These are phyloP conservation scores for Phytopythium litorale DNA, from an alignment of 352 stramenopile genomes.

Conservation along the genomic window DNA sequence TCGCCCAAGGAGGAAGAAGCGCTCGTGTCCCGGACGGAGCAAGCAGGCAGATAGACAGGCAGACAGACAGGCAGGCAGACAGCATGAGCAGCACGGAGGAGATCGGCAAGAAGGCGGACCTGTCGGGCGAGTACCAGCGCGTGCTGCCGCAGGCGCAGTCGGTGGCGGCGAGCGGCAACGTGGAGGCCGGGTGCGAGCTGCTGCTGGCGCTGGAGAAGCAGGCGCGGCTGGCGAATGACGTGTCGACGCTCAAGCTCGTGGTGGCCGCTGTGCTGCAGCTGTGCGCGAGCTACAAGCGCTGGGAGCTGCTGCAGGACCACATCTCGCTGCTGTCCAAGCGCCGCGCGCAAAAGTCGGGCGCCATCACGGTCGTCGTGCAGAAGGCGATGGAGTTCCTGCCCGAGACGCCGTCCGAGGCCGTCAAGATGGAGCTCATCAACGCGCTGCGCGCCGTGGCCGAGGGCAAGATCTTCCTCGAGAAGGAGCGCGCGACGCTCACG, in stretches of 20 bases:
- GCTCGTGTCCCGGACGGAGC: not conserved
- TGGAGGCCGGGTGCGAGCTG: slow-evolving; percentile 78
- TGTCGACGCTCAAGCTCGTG: slow-evolving; percentile 81
- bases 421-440: slow-evolving; percentile 92
- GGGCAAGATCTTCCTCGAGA: slow-evolving; percentile 98
- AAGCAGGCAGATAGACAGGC: not conserved
- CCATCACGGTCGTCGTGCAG: slow-evolving; percentile 84
- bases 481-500: slow-evolving; percentile 92
- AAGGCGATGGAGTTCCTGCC: slow-evolving; percentile 78
- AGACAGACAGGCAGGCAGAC: not conserved
- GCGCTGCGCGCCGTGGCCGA: slow-evolving; percentile 93
- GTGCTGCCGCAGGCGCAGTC: slow-evolving; percentile 66
- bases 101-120: slow-evolving; percentile 80
- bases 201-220: slow-evolving; percentile 86
- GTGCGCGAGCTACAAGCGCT: slow-evolving; percentile 84
- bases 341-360: slow-evolving; percentile 84
- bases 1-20: too few species aligned
- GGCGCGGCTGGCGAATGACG: slow-evolving; percentile 75
- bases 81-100: slow-evolving; percentile 63
- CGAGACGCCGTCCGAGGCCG: slow-evolving; percentile 74
- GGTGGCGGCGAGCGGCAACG: slow-evolving; percentile 61
- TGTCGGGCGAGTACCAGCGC: slow-evolving; percentile 54
- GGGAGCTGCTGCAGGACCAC: slow-evolving; percentile 87
- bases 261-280: slow-evolving; percentile 71
- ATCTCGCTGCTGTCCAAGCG: slow-evolving; percentile 86